Conservation (phyloP, 257 asterid species). For the Anisodus tanguticus region DNA sequence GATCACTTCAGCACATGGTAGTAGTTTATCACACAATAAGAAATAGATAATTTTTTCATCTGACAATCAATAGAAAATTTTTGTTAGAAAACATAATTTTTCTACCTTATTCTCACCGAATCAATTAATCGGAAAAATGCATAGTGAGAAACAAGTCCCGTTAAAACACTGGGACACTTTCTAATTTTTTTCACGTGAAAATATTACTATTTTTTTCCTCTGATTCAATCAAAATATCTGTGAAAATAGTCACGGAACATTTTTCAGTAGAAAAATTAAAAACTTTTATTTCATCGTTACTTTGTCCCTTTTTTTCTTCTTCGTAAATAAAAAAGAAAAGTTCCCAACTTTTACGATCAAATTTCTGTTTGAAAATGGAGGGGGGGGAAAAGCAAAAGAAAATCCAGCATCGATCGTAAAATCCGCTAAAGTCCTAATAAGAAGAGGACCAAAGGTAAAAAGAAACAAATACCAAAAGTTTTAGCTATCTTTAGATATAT, state of each 20-base stretch:
- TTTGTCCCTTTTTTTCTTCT: not conserved
- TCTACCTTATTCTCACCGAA: no score
- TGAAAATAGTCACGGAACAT: no score
- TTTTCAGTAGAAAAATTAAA: no score
- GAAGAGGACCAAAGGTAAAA: not conserved
- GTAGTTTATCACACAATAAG: not conserved
- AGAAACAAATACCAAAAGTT: not conserved
- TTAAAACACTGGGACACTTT: no score
- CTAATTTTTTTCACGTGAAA: no score
- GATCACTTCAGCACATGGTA: slow-evolving; percentile 22
- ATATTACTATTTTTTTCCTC: no score
- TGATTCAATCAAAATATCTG: no score
- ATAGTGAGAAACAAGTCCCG: no score
- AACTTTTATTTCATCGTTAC: not conserved
- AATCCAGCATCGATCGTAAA: slow-evolving; percentile 26
- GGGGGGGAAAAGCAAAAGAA: slow-evolving; percentile 21
- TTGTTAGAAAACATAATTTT: no score
- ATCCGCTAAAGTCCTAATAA: slow-evolving; percentile 16
- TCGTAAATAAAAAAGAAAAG: not conserved
- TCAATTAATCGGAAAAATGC: no score
- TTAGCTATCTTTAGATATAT: not conserved
- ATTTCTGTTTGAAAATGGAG: slow-evolving; percentile 3
- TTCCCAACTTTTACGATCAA: not conserved
- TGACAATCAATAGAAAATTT: no score
- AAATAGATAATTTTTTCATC: no score